Evolutionary conservation across 2,329 filamentous ascomycete species (phyloP), one percentile per base, ranked within the genome.

Genomic region (Chrysoporthe deuterocubensis): DNA sequence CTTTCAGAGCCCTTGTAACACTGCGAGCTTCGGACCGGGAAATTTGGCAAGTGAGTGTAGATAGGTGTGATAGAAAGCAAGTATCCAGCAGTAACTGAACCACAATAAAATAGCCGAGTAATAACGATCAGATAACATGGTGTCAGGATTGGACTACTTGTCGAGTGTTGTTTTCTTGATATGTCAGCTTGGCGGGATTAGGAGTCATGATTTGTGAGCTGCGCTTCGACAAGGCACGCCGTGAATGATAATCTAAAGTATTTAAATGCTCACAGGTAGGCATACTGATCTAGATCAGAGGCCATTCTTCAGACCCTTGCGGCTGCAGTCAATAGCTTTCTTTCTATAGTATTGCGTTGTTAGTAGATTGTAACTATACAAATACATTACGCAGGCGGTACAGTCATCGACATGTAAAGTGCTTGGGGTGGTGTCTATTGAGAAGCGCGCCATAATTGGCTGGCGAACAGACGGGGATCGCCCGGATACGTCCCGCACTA

Each of bases 21-120:
- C 59, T 21, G 59, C 42, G 18, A 62, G 59, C 59, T 62, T 62
- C 32, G 59, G 59, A 11, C 42, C 59, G 5, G 59, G 59, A 32
- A 62, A 62, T 32, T 48, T 62, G 26, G 59, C 44, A 42, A 62
- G 59, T 14, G 43, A 7, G 43, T 46, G 43, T 46, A 46, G 43
- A 46, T 46, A 46, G 43, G 16, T 46, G 18, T 7, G 43, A 16
- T 46, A 46, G 43, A 46, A 46, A 46, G 43, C 43, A 46, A 46
- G 9, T 46, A 46, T 46, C 43, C 3, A 46, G 43, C 14, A 46
- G 43, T 46, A 46, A 46, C 43, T 46, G 14, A 46, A 46, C 43
- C 43, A 46, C 14, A 46, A 46, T 0, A 46, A 46, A 16, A 46
- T 46, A 16, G 43, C 43, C 43, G 13, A 46, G 18, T 13, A 46